Base-by-base conservation (phyloP, 768 basidiomycete genomes). In the Phylloporus sp. region DNA sequence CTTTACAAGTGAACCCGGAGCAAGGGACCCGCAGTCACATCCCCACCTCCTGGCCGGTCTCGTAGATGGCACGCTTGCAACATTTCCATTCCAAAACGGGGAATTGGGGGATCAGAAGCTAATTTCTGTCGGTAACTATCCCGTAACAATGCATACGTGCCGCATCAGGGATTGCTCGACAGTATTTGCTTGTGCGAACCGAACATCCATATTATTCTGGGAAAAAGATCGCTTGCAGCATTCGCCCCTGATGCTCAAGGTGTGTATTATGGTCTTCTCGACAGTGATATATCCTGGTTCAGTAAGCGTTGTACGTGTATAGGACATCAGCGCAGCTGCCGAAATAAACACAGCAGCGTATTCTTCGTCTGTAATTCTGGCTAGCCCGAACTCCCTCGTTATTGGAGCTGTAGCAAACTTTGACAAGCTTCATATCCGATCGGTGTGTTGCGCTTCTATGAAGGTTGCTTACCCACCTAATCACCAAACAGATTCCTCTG, bases 381-480 rank as follows among this genome's bases (percentile, higher is more conserved):
- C 80, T 10, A 77, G 80, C 4, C 63, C 76, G 0, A 72, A 73
- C 6, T 72, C 76, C 0, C 67, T 94, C 15, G 69, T 79, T 43
- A 80, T 95, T 40, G 92, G 91, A 8, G 72, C 72, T 6, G 77
- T 91, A 12, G 71, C 74, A 28, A 79, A 86, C 53, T 72, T 91
- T 11, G 81, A 88, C 56, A 89, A 88, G 66, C 76, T 93, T 66
- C 88, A 95, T 59, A 82, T 95, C 41, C 82, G 84, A 50, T 80
- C 89, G 31, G 91, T 91, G 65, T 56, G 79, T 55, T 28, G 12
- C 12, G 24, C 5, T 31, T 32, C 35, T 23, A 26, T 28, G 35
- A 41, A 26, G 7, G 12, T 45, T 4, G 24, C 20, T 10, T 40
- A 11, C 34, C 41, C 18, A 43, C 49, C 45, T 45, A 39, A 53